A percentile compares a stretch with the other conserved stretches of the same genome.
Evolutionary conservation across 345 rosid genomes (phyloP).

Genomic region (Cardamine chenopodiifolia): DNA sequence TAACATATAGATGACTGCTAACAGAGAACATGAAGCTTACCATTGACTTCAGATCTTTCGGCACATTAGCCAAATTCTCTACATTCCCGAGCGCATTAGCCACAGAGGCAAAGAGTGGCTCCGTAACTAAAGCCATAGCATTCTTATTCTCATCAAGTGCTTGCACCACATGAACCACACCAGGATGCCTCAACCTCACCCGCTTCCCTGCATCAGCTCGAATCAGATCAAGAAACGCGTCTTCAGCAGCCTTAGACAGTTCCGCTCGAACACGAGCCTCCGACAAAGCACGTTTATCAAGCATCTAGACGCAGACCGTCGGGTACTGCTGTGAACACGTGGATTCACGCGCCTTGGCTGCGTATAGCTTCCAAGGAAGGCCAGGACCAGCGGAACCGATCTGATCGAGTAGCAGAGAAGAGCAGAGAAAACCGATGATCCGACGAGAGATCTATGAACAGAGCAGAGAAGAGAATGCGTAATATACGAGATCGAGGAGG

Average conservation of each 20-base stretch:
- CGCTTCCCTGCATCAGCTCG: slow-evolving; percentile 82
- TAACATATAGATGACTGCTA: background rate
- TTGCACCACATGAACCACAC: slow-evolving; percentile 95
- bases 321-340: slow-evolving; percentile 86
- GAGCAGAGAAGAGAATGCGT: background rate
- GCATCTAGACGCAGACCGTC: slow-evolving; percentile 88
- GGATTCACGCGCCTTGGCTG: slow-evolving; percentile 75
- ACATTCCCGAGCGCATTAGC: slow-evolving; percentile 87
- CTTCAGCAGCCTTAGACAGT: slow-evolving; percentile 83
- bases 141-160: slow-evolving; percentile 92
- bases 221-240: slow-evolving; percentile 75
- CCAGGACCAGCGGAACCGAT: slow-evolving; percentile 99
- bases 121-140: slow-evolving; percentile 96
- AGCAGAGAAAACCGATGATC: slow-evolving; percentile 38
- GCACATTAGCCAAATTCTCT: slow-evolving; percentile 77
- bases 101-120: slow-evolving; percentile 89
- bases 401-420: slow-evolving; percentile 87
- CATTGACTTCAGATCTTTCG: slow-evolving; percentile 87
- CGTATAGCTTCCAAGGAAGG: slow-evolving; percentile 84
- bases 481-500: slow-evolving; percentile 24
- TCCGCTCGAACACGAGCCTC: slow-evolving; percentile 83
- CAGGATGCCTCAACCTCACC: slow-evolving; percentile 93
- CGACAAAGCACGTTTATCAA: slow-evolving; percentile 78
- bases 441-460: slow-evolving; percentile 15
- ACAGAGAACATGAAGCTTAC: slow-evolving; percentile 42